Conservation (phyloP, 2,329 filamentous ascomycete genomes). For the Cladobotryum protrusum region DNA sequence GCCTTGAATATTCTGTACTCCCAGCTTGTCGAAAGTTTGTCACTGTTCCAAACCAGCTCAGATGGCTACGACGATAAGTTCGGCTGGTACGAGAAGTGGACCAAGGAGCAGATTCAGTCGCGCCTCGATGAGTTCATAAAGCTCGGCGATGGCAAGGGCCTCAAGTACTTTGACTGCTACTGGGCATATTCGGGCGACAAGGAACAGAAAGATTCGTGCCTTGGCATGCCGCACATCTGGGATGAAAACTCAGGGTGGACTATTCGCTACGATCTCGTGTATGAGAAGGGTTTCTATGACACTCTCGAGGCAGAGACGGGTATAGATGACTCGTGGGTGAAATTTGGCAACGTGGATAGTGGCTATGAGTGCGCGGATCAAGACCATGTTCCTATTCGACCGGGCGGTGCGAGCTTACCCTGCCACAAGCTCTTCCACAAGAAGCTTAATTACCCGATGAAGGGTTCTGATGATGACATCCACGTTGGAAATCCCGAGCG, state of each 20-base stretch:
- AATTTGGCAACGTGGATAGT: constrained; percentile 5
- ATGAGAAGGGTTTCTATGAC: constrained; percentile 15
- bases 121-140: constrained; percentile 12
- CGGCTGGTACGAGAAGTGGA: constrained; percentile 6
- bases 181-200: not conserved
- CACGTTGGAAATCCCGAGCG: too few relatives aligned
- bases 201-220: not conserved
- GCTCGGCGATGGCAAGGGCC: not conserved
- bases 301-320: constrained; percentile 12
- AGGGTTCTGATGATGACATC: too few relatives aligned
- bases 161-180: not conserved
- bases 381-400: not conserved
- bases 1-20: not conserved
- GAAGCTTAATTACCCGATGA: too few relatives aligned
- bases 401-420: not conserved
- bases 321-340: constrained; percentile 12
- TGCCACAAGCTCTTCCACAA: too few relatives aligned
- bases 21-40: not conserved
- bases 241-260: not conserved
- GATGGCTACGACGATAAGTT: constrained; percentile 15
- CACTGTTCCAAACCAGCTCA: constrained; percentile 6
- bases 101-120: constrained; percentile 5
- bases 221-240: constrained; percentile 1
- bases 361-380: not conserved
- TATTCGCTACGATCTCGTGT: constrained; percentile 10